These are phyloP conservation scores for Fusarium buxicola DNA, from an alignment of 2,329 filamentous ascomycete genomes.

Conservation along the genomic window DNA sequence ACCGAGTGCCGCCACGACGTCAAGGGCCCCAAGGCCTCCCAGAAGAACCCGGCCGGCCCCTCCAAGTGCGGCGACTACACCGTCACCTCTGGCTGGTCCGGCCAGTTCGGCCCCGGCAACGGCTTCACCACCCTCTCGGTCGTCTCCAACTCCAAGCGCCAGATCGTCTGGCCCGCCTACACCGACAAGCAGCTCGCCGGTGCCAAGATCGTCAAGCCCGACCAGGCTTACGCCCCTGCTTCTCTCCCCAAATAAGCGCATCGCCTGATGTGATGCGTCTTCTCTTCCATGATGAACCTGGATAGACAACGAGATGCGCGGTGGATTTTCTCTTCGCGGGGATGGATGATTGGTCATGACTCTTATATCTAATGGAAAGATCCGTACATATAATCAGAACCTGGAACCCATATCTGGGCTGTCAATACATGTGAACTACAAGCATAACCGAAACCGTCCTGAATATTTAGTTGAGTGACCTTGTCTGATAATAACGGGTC, in stretches of 20 bases:
- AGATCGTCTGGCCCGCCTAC: conserved; percentile 66
- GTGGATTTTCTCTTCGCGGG: background rate
- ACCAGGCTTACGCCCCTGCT: conserved; percentile 59
- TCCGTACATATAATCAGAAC: conserved; percentile 1
- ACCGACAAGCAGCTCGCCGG: conserved; percentile 61
- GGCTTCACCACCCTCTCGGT: conserved; percentile 68
- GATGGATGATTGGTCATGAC: conserved; percentile 7
- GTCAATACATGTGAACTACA: conserved; percentile 5
- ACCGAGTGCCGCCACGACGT: conserved; percentile 46
- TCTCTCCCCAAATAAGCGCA: conserved; percentile 38
- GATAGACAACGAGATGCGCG: background rate
- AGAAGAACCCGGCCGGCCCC: conserved; percentile 52
- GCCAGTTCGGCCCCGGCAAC: conserved; percentile 62
- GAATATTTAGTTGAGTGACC: background rate
- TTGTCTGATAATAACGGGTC: no score
- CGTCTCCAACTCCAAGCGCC: conserved; percentile 55
- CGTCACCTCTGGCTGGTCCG: conserved; percentile 66
- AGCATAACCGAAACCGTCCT: background rate
- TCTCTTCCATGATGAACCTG: background rate
- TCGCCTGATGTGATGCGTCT: background rate
- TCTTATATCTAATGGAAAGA: conserved; percentile 14
- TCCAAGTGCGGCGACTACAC: conserved; percentile 61
- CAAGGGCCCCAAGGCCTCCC: conserved; percentile 50
- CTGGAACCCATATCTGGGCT: conserved; percentile 2
- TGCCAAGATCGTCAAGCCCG: conserved; percentile 60